A percentile compares a stretch with the other conserved stretches of the same genome.
Evolutionary conservation across 1,284 basidiomycete genomes (phyloP).

Genomic region (Rhodotorula sp.): DNA sequence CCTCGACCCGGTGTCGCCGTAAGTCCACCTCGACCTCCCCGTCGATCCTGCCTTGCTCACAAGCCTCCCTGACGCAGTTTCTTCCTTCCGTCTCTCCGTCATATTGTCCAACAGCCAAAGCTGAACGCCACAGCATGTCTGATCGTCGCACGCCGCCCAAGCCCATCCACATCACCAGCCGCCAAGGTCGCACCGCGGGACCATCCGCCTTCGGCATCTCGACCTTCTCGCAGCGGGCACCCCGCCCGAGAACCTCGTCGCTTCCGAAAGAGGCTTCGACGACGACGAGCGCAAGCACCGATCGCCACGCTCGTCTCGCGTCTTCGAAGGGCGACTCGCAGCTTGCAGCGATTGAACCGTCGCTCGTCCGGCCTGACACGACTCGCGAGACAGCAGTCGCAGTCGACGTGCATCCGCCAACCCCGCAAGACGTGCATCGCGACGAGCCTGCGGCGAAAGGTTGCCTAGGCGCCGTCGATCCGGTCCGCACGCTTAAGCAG

Average conservation of each 20-base stretch:
- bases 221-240: conserved; percentile 26
- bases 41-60: no score
- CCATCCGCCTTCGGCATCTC: conserved; percentile 18
- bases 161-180: conserved; percentile 5
- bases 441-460: neutral
- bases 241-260: neutral
- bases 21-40: no score
- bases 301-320: neutral
- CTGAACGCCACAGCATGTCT: neutral
- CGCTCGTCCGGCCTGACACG: neutral
- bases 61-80: no score
- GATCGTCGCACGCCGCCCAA: conserved; percentile 17
- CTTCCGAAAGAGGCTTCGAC: neutral
- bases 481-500: conserved; percentile 6
- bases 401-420: conserved; percentile 4
- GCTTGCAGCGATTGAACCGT: neutral
- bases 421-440: neutral
- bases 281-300: neutral
- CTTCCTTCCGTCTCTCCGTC: neutral
- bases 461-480: neutral
- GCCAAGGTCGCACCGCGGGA: neutral
- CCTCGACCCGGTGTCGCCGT: no score
- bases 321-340: neutral
- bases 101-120: neutral
- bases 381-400: neutral